These are phyloP conservation scores for Colletotrichum aenigma DNA, from an alignment of 2,329 filamentous ascomycete genomes.

Conservation along the genomic window DNA sequence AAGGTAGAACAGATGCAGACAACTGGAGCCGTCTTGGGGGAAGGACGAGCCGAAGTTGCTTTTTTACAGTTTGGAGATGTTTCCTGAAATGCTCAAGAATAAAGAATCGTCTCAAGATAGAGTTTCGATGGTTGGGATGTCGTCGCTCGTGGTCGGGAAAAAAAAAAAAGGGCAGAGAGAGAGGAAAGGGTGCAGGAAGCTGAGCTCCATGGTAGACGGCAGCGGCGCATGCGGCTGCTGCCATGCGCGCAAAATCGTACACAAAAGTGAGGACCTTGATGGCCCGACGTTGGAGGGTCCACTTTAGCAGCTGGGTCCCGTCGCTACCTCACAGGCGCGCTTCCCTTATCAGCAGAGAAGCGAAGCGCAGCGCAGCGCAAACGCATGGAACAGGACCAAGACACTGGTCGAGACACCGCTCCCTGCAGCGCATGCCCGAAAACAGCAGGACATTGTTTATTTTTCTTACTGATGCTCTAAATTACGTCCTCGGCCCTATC, in stretches of 20 bases:
- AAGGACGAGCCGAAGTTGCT: neutral
- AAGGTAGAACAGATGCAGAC: neutral
- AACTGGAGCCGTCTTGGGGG: neutral
- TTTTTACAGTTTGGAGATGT: neutral
- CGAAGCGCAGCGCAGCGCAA: neutral
- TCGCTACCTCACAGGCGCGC: neutral
- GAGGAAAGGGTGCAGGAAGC: neutral
- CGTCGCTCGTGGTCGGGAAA: neutral
- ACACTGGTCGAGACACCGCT: neutral
- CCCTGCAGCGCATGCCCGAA: neutral
- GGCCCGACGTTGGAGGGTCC: neutral
- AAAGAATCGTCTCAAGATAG: neutral
- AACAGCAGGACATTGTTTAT: neutral
- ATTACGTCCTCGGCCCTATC: neutral
- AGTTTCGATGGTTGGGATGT: neutral
- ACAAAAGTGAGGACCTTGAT: constrained; percentile 17
- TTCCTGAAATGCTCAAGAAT: neutral
- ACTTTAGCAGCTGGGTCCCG: neutral
- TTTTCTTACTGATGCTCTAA: neutral
- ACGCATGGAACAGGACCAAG: neutral
- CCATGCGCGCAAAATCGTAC: neutral
- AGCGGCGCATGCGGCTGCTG: neutral
- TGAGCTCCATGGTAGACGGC: neutral
- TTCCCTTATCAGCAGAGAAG: neutral
- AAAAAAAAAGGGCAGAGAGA: neutral